These are phyloP conservation scores for Daldinia caldariorum DNA, from an alignment of 495 filamentous ascomycete genomes.

Conservation along the genomic window DNA sequence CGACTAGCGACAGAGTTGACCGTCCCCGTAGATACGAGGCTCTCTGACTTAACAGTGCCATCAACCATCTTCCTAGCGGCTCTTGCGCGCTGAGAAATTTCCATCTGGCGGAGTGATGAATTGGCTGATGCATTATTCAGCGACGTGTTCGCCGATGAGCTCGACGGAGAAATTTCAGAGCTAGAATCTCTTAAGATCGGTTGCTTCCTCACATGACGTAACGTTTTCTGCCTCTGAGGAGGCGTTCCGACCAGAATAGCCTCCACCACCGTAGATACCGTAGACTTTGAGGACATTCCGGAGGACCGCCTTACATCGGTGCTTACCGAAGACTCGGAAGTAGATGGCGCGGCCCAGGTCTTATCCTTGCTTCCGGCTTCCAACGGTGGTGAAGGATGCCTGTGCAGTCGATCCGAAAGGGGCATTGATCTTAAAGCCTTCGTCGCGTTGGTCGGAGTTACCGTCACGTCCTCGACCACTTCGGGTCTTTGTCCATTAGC, in stretches of 20 bases:
- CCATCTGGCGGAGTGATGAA: conserved; percentile 44
- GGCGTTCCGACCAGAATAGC: conserved; percentile 73
- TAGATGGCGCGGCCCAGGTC: conserved; percentile 47
- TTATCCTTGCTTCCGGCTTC: conserved; percentile 44
- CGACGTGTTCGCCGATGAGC: conserved; percentile 52
- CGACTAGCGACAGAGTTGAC: conserved; percentile 63
- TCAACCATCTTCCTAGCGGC: conserved; percentile 33
- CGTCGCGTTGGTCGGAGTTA: conserved; percentile 62
- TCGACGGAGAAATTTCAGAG: conserved; percentile 64
- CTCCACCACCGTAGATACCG: conserved; percentile 73
- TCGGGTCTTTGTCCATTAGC: conserved; percentile 49
- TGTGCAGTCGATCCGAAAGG: conserved; percentile 57
- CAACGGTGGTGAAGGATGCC: conserved; percentile 52
- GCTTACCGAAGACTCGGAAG: conserved; percentile 56
- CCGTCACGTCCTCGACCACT: conserved; percentile 59
- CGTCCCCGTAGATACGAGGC: conserved; percentile 68
- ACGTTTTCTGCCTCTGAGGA: conserved; percentile 64
- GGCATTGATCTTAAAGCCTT: conserved; percentile 58
- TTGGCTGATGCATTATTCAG: conserved; percentile 30
- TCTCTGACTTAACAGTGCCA: conserved; percentile 60
- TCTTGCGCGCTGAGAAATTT: conserved; percentile 42
- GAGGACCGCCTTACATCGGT: conserved; percentile 66
- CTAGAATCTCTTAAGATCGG: conserved; percentile 60
- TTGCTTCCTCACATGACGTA: conserved; percentile 76
- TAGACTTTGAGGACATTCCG: conserved; percentile 66